phyloP scores from a whole-genome alignment of 257 asterid genomes.

The Solanum medicagineum region DNA sequence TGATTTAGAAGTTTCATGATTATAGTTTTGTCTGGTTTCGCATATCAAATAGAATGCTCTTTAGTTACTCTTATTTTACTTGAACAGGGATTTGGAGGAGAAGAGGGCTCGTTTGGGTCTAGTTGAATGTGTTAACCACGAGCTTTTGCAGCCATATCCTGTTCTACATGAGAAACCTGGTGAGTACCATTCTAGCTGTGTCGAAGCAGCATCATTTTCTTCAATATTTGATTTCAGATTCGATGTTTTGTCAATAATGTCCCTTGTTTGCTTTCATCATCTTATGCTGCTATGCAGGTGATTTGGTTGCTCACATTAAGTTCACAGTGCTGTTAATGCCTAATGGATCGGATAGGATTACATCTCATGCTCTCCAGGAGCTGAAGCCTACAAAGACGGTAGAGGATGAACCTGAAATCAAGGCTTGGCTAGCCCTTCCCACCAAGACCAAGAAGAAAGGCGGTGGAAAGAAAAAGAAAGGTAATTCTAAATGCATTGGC shows the following conservation, averaged over 20 bases:
- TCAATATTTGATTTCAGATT: background rate
- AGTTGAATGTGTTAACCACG: slow-evolving; percentile 85
- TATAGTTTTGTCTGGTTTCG: background rate
- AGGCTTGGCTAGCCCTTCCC: slow-evolving; percentile 68
- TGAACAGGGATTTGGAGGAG: slow-evolving; percentile 86
- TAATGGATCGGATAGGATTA: slow-evolving; percentile 81
- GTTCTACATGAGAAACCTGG: slow-evolving; percentile 96
- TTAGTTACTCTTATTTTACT: background rate
- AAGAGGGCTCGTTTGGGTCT: slow-evolving; percentile 85
- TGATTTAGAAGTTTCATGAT: background rate
- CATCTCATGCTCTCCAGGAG: slow-evolving; percentile 82
- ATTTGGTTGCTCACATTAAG: slow-evolving; percentile 81
- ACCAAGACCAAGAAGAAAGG: slow-evolving; percentile 84
- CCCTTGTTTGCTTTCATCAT: background rate
- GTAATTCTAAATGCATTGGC: slow-evolving; percentile 12
- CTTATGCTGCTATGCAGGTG: slow-evolving; percentile 42
- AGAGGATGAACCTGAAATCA: slow-evolving; percentile 70
- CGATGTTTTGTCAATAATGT: background rate
- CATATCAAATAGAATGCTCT: background rate
- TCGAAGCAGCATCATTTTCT: background rate
- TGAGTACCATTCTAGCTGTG: background rate
- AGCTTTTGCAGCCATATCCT: slow-evolving; percentile 90
- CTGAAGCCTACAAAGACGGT: slow-evolving; percentile 50
- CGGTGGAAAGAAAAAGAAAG: slow-evolving; percentile 96
- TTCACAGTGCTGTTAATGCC: slow-evolving; percentile 91